Evolutionary conservation across 257 asterid genomes (phyloP).

Genomic region (Coffea canephora): DNA sequence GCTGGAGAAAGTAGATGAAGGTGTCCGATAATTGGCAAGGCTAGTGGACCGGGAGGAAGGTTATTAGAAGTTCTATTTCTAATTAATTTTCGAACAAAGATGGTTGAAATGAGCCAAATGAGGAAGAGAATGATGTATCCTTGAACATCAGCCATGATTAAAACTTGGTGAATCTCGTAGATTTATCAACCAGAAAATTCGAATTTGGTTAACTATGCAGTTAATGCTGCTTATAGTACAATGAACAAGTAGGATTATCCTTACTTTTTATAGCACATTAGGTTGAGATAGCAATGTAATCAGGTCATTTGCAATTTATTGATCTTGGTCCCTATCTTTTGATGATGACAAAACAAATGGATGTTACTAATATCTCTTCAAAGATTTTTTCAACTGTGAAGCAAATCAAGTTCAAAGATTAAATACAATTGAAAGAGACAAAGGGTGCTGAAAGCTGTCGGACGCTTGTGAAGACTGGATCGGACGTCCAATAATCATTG

Average conservation of each 20-base stretch:
- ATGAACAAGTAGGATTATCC: no score
- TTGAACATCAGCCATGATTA: conserved; percentile 35
- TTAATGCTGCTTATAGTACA: background rate
- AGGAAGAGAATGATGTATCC: conserved; percentile 36
- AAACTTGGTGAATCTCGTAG: no score
- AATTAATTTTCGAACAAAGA: conserved; percentile 28
- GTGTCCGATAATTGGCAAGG: conserved; percentile 63
- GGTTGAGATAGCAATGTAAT: background rate
- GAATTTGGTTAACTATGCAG: background rate
- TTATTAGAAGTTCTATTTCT: conserved; percentile 12
- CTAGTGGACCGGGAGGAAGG: conserved; percentile 60
- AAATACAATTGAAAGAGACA: no score
- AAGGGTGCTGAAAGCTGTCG: no score
- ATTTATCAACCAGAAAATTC: no score
- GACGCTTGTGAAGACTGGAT: no score
- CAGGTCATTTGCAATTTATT: background rate
- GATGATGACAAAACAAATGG: no score
- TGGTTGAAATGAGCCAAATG: conserved; percentile 39
- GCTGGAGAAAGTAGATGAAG: conserved; percentile 63
- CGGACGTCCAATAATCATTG: no score
- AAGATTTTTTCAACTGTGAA: no score
- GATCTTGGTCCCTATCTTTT: no score
- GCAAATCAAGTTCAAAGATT: no score
- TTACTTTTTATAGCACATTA: background rate
- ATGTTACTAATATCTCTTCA: no score